Evolutionary conservation across 2,329 filamentous ascomycete genomes (phyloP).

Genomic region (Colletotrichum kahawae): DNA sequence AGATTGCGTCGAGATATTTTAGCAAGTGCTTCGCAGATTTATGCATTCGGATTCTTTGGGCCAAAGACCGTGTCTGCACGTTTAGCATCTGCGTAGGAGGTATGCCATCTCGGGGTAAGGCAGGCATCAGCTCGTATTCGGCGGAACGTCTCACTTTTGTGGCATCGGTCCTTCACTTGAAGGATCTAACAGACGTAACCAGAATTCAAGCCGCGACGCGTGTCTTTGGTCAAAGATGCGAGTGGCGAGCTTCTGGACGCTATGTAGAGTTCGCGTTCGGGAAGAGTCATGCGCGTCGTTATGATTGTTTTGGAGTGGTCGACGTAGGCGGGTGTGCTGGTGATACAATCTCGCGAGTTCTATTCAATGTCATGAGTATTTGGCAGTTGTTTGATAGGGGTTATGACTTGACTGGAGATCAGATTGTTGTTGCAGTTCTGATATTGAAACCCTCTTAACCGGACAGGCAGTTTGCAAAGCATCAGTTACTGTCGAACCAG

Average conservation of each 20-base stretch:
- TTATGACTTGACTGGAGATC: neutral
- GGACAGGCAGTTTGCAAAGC: neutral
- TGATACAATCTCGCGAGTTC: neutral
- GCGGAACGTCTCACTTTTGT: too few relatives aligned
- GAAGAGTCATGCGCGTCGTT: neutral
- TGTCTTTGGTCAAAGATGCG: too few relatives aligned
- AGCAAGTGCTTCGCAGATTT: too few relatives aligned
- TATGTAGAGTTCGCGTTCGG: neutral
- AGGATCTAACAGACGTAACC: too few relatives aligned
- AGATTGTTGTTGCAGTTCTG: neutral
- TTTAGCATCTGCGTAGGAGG: neutral
- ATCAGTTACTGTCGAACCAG: neutral
- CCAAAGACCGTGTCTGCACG: neutral
- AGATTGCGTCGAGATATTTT: too few relatives aligned
- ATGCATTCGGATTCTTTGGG: too few relatives aligned
- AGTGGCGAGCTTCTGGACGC: neutral
- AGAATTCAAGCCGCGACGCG: too few relatives aligned
- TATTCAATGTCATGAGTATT: neutral
- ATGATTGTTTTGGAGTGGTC: too few relatives aligned
- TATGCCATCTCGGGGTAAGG: rapidly evolving
- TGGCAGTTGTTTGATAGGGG: neutral
- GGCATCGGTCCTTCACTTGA: too few relatives aligned
- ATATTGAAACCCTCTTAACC: neutral
- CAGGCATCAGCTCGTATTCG: neutral
- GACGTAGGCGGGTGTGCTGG: too few relatives aligned